Conservation (phyloP, 345 rosid genomes). For the Corchorus capsularis region DNA sequence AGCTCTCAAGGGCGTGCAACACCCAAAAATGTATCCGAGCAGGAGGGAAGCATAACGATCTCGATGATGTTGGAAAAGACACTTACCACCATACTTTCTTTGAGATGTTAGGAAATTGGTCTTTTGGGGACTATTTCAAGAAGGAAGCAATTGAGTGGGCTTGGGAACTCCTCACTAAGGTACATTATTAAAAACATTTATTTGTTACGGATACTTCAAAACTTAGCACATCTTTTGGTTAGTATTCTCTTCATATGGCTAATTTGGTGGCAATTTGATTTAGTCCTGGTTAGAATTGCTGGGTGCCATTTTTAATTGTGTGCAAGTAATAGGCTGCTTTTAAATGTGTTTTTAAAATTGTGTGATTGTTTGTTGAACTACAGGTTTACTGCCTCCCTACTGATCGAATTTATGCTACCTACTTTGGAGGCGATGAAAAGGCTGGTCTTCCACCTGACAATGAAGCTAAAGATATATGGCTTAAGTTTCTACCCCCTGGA, state of each 20-base stretch:
- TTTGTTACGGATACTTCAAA: background rate
- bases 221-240: background rate
- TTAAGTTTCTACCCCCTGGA: slow-evolving; percentile 69
- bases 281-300: background rate
- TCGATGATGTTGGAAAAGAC: slow-evolving; percentile 97
- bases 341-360: background rate
- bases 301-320: background rate
- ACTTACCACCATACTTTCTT: slow-evolving; percentile 99
- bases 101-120: slow-evolving; percentile 99
- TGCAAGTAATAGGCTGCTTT: background rate
- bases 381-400: slow-evolving; percentile 78
- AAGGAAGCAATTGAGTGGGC: slow-evolving; percentile 95
- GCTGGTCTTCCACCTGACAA: slow-evolving; percentile 84
- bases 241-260: background rate
- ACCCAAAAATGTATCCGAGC: slow-evolving; percentile 98
- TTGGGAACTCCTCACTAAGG: slow-evolving; percentile 93
- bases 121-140: slow-evolving; percentile 97
- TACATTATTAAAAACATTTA: slow-evolving; percentile 4
- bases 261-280: background rate
- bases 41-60: slow-evolving; percentile 97
- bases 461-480: slow-evolving; percentile 91
- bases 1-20: slow-evolving; percentile 75
- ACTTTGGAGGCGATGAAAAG: slow-evolving; percentile 95
- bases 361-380: slow-evolving; percentile 5
- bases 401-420: slow-evolving; percentile 88